A percentile compares a stretch with the other conserved stretches of the same genome.
phyloP scores from a whole-genome alignment of 2,329 filamentous ascomycete genomes.

The Neonectria ditissima region DNA sequence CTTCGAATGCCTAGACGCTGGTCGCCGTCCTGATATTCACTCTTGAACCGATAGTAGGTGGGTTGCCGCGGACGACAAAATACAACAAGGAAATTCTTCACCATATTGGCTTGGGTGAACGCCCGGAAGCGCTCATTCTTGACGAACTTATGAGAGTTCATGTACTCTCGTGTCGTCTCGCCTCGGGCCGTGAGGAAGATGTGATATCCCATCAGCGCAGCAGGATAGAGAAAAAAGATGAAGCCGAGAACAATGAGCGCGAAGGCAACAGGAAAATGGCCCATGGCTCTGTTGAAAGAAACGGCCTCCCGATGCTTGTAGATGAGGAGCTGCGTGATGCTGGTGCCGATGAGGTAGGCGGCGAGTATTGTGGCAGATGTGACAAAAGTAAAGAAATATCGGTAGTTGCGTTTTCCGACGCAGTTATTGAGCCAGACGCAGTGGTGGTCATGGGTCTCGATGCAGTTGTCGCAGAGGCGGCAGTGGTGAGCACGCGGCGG shows the following conservation, averaged over 20 bases:
- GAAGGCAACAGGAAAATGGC: conserved; percentile 82
- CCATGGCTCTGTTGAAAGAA: conserved; percentile 76
- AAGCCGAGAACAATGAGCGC: conserved; percentile 89
- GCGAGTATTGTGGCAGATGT: conserved; percentile 81
- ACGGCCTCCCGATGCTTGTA: conserved; percentile 74
- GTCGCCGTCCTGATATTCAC: conserved; percentile 80
- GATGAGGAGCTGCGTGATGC: conserved; percentile 82
- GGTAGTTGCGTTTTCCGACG: conserved; percentile 95
- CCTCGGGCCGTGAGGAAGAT: conserved; percentile 90
- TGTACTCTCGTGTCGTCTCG: conserved; percentile 95
- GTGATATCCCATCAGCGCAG: conserved; percentile 88
- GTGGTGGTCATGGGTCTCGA: conserved; percentile 97
- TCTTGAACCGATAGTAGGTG: conserved; percentile 90
- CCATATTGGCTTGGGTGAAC: conserved; percentile 81
- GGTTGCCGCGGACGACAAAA: conserved; percentile 86
- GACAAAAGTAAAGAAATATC: conserved; percentile 96
- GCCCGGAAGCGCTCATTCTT: conserved; percentile 92
- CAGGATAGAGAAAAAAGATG: conserved; percentile 81
- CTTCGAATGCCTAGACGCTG: conserved; percentile 76
- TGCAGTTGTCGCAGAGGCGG: conserved; percentile 94
- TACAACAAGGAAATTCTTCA: conserved; percentile 85
- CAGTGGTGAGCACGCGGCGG: conserved; percentile 97
- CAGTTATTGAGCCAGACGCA: conserved; percentile 99
- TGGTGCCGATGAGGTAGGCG: conserved; percentile 80
- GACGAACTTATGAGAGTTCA: conserved; percentile 94